Evolutionary conservation across 2,329 filamentous ascomycete genomes (phyloP).

Genomic region (Tolypocladium amazonense): DNA sequence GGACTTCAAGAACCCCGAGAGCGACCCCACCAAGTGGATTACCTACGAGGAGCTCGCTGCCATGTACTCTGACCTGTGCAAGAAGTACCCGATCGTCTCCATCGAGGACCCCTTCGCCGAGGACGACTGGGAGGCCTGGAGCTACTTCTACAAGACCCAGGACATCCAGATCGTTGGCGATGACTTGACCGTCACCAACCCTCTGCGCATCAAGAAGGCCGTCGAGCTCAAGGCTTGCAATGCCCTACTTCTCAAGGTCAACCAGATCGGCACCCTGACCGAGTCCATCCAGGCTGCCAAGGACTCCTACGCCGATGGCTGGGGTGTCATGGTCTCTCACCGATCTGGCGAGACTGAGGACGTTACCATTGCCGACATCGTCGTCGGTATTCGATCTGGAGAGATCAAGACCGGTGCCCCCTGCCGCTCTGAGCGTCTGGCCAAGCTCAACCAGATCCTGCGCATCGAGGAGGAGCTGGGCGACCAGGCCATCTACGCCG

Average conservation of each 20-base stretch:
- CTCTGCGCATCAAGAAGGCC: conserved; percentile 97
- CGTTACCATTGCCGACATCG: conserved; percentile 97
- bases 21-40: conserved; percentile 93
- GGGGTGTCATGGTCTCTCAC: conserved; percentile 99
- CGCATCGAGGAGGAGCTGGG: conserved; percentile 99
- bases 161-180: conserved; percentile 98
- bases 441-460: conserved; percentile 99
- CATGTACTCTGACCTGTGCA: conserved; percentile 74
- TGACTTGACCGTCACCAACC: conserved; percentile 98
- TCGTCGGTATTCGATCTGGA: conserved; percentile 88
- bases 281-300: conserved; percentile 99
- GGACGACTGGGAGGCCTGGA: conserved; percentile 99
- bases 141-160: conserved; percentile 99
- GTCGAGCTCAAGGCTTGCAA: conserved; percentile 99
- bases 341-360: conserved; percentile 99
- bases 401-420: conserved; percentile 99
- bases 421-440: conserved; percentile 91
- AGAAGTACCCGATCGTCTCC: conserved; percentile 97
- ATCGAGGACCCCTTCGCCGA: conserved; percentile 99
- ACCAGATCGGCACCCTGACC: conserved; percentile 98
- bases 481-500: conserved; percentile 82
- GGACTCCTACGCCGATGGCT: conserved; percentile 89
- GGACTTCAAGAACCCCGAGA: conserved; percentile 99
- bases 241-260: conserved; percentile 96
- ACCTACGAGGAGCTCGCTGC: conserved; percentile 95